phyloP scores from a whole-genome alignment of 768 basidiomycete genomes.

The Pilatotrama ljubarskyi region DNA sequence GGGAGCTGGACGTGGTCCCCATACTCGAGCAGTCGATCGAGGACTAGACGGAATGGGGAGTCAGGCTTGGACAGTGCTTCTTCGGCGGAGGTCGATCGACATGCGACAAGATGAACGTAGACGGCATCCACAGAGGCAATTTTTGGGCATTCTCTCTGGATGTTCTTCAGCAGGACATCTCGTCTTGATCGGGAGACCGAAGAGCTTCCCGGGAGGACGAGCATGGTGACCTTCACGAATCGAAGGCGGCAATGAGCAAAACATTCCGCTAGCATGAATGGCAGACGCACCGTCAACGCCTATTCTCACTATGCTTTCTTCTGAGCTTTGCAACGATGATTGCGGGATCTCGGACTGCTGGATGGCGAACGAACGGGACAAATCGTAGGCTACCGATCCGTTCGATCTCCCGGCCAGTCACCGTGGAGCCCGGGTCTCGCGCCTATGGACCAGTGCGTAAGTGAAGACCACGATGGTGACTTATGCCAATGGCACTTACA shows the following conservation, averaged over 20 bases:
- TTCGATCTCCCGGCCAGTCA: background rate
- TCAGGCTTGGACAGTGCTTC: conserved; percentile 43
- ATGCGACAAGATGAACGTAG: conserved; percentile 84
- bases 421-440: background rate
- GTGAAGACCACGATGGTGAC: too few species aligned
- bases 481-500: background rate
- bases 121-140: conserved; percentile 77
- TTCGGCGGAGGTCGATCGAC: conserved; percentile 46
- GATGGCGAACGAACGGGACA: background rate
- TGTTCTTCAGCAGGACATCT: conserved; percentile 57
- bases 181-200: conserved; percentile 72
- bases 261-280: too few species aligned
- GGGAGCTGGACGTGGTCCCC: conserved; percentile 70
- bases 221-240: conserved; percentile 47
- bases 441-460: background rate
- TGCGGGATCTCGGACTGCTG: background rate
- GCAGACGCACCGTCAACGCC: too few species aligned
- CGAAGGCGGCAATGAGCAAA: too few species aligned
- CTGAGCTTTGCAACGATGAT: background rate
- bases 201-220: conserved; percentile 77
- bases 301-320: too few species aligned
- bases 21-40: conserved; percentile 78
- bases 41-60: conserved; percentile 50
- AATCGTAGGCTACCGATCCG: background rate
- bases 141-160: conserved; percentile 52